Conservation (phyloP, 2,329 filamentous ascomycete species). For the Curvularia lunata region DNA sequence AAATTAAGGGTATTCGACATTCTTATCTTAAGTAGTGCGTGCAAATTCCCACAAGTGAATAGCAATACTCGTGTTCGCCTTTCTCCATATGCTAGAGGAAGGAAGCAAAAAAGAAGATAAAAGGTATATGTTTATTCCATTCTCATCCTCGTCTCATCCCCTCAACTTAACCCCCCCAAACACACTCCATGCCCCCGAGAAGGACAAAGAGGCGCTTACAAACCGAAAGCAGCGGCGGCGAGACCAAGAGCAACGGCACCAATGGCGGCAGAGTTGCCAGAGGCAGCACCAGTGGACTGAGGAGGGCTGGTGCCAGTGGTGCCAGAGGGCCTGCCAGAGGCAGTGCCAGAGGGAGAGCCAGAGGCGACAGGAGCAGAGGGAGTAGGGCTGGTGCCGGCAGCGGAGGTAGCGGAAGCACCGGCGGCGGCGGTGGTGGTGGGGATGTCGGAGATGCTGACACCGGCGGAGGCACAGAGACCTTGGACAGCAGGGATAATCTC, state of each 20-base stretch:
- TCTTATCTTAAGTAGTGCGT: not conserved
- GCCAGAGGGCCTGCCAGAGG: constrained; percentile 16
- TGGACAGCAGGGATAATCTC: constrained; percentile 33
- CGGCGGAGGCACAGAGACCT: constrained; percentile 38
- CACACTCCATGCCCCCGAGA: not conserved
- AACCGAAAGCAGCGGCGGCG: constrained; percentile 29
- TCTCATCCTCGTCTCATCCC: not conserved
- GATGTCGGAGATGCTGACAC: constrained; percentile 32
- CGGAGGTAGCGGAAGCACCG: not conserved
- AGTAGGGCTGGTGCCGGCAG: not conserved
- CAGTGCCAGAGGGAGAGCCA: constrained; percentile 5
- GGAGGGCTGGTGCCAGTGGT: constrained; percentile 12
- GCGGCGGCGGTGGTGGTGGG: constrained; percentile 23
- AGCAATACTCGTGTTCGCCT: not conserved
- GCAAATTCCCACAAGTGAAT: not conserved
- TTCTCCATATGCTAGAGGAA: not conserved
- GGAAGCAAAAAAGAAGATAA: not conserved
- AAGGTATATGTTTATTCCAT: constrained; percentile 1
- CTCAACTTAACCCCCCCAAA: not conserved
- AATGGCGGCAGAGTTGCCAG: constrained; percentile 27
- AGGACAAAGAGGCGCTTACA: constrained; percentile 22
- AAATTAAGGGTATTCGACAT: not conserved
- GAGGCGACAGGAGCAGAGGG: not conserved
- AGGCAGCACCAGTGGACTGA: not conserved
- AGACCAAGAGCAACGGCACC: constrained; percentile 35